Conservation (phyloP, 192 early-diverging fungal genomes). For the Backusella circina region DNA sequence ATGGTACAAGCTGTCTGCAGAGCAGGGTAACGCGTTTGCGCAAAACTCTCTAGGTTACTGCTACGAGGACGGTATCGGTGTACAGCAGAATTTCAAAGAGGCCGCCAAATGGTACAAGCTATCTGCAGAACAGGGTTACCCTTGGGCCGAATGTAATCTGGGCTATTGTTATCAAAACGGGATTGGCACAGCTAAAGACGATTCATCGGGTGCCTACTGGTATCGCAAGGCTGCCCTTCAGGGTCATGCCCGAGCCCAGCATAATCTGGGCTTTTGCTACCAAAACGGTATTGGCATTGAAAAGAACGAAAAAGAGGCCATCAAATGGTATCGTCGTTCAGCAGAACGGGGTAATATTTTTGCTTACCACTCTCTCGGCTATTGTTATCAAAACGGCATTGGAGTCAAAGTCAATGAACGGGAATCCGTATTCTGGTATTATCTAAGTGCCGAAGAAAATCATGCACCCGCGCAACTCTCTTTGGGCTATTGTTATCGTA, state of each 20-base stretch:
- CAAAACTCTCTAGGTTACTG: slow-evolving; percentile 71
- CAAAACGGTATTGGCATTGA: slow-evolving; percentile 70
- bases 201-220: slow-evolving; percentile 52
- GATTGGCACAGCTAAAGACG: slow-evolving; percentile 53
- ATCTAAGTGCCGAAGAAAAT: slow-evolving; percentile 57
- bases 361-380: slow-evolving; percentile 52
- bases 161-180: slow-evolving; percentile 78
- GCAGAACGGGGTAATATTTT: slow-evolving; percentile 50
- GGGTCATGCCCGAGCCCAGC: slow-evolving; percentile 62
- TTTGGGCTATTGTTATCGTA: slow-evolving; percentile 62
- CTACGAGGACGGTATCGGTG: slow-evolving; percentile 77
- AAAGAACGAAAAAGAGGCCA: slow-evolving; percentile 61
- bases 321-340: slow-evolving; percentile 57
- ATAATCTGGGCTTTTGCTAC: slow-evolving; percentile 75
- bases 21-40: slow-evolving; percentile 50
- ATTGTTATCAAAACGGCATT: slow-evolving; percentile 61
- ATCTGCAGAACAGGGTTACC: slow-evolving; percentile 68
- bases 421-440: slow-evolving; percentile 61
- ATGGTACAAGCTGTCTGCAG: slow-evolving; percentile 54
- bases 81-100: slow-evolving; percentile 42
- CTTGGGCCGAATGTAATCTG: slow-evolving; percentile 83
- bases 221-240: slow-evolving; percentile 63
- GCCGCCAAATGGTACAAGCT: slow-evolving; percentile 58
- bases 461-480: slow-evolving; percentile 71
- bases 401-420: slow-evolving; percentile 46